Base-by-base conservation (phyloP, 2,329 filamentous ascomycete genomes). In the Stemphylium vesicarium region DNA sequence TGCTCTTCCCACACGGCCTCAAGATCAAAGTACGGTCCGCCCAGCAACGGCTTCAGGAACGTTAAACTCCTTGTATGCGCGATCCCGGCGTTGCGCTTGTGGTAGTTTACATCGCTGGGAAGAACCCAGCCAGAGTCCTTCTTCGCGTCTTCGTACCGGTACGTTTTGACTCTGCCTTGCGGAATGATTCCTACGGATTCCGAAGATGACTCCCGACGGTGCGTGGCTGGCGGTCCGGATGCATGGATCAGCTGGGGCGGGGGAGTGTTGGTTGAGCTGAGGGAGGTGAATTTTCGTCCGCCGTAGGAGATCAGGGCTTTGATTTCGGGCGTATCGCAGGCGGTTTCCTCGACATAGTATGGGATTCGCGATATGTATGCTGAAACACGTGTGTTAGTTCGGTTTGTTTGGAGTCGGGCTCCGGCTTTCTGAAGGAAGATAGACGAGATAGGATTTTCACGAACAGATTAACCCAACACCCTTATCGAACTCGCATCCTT, bases 1-100 rank as follows among this genome's bases (percentile, higher is more conserved):
- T 94, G 89, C 72, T 92, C 88, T 7, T 92, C 88, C 90, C 90
- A 94, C 43, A 92, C 87, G 1, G 82, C 81, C 68, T 93, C 90
- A 8, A 93, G 82, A 61, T 92, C 88, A 65, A 92, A 91, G 57
- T 81, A 83, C 0, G 89, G 89, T 0, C 89, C 90, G 0, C 78
- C 77, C 2, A 89, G 75, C 1, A 82, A 75, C 4, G 81, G 81
- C 65, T 91, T 91, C 7, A 92, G 66, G 59, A 90, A 90, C 0
- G 80, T 76, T 2, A 91, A 74, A 49, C 80, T 86, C 1, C 89
- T 82, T 0, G 88, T 89, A 68, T 92, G 89, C 0, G 86, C 81
- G 0, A 91, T 77, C 0, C 82, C 79, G 29, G 87, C 88, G 0
- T 81, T 75, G 4, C 79, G 72, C 54, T 82, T 79, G 53, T 82